A percentile compares a stretch with the other conserved stretches of the same genome.
These are phyloP conservation scores for Neurospora sp. DNA, from an alignment of 2,329 filamentous ascomycete genomes.

Conservation along the genomic window DNA sequence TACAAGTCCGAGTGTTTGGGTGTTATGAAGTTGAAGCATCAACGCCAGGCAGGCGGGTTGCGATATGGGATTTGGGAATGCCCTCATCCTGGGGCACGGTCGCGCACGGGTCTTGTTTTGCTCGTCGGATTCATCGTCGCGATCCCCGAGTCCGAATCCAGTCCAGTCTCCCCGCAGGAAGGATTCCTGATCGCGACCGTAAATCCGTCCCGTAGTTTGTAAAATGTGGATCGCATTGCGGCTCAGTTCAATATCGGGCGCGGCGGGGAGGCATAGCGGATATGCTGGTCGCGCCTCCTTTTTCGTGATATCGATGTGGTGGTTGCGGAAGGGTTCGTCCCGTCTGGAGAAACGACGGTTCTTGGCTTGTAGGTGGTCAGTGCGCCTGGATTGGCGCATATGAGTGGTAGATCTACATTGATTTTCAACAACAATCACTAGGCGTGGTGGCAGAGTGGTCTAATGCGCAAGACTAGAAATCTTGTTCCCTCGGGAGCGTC, in stretches of 20 bases:
- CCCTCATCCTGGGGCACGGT: neutral
- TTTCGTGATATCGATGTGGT: neutral
- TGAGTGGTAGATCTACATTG: accelerated
- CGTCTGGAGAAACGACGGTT: neutral
- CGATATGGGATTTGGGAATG: neutral
- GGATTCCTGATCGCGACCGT: neutral
- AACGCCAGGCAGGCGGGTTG: neutral
- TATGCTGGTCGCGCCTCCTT: neutral
- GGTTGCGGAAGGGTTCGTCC: neutral
- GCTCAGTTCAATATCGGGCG: neutral
- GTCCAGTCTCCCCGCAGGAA: neutral
- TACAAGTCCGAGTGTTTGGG: neutral
- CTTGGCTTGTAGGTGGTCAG: neutral
- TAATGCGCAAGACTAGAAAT: too few relatives aligned
- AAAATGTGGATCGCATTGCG: neutral
- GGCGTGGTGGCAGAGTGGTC: neutral
- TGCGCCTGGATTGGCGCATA: neutral
- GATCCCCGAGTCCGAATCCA: neutral
- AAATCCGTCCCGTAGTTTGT: neutral
- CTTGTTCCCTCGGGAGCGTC: too few relatives aligned
- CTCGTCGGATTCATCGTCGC: neutral
- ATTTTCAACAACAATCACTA: neutral
- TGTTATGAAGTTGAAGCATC: neutral
- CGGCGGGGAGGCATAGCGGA: neutral
- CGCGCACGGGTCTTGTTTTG: neutral